phyloP scores from a whole-genome alignment of 768 basidiomycete genomes.

The Russula foetens region DNA sequence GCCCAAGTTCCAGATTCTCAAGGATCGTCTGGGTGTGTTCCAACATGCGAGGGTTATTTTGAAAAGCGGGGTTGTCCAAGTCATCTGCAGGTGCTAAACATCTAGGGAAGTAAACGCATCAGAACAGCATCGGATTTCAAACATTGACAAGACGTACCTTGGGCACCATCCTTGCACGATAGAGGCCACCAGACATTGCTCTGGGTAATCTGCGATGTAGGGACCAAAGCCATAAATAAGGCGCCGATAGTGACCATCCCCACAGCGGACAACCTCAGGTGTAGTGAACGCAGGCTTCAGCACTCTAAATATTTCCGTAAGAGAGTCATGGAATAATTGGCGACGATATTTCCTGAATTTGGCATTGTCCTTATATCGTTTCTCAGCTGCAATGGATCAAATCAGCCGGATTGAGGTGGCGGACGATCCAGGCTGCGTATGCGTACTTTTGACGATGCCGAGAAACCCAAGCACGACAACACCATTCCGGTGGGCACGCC shows the following conservation, averaged over 20 bases:
- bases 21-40: no score
- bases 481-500: slow-evolving; percentile 23
- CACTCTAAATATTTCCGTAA: background rate
- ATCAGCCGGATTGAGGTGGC: no score
- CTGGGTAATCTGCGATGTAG: slow-evolving; percentile 33
- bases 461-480: slow-evolving; percentile 25
- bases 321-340: slow-evolving; percentile 19
- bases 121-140: no score
- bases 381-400: background rate
- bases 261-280: background rate
- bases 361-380: slow-evolving; percentile 8
- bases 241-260: slow-evolving; percentile 30
- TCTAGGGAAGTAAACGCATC: no score
- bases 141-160: slow-evolving; percentile 13
- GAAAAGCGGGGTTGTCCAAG: no score
- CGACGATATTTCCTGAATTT: slow-evolving; percentile 17
- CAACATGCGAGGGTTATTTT: no score
- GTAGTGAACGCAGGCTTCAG: slow-evolving; percentile 18
- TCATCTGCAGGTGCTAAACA: no score
- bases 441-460: slow-evolving; percentile 26
- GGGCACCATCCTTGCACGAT: slow-evolving; percentile 27
- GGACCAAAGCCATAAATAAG: slow-evolving; percentile 29
- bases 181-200: slow-evolving; percentile 20
- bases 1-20: no score
- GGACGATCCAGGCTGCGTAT: no score